Evolutionary conservation across 495 filamentous ascomycete genomes (phyloP).

Genomic region (Parmelia sp.): DNA sequence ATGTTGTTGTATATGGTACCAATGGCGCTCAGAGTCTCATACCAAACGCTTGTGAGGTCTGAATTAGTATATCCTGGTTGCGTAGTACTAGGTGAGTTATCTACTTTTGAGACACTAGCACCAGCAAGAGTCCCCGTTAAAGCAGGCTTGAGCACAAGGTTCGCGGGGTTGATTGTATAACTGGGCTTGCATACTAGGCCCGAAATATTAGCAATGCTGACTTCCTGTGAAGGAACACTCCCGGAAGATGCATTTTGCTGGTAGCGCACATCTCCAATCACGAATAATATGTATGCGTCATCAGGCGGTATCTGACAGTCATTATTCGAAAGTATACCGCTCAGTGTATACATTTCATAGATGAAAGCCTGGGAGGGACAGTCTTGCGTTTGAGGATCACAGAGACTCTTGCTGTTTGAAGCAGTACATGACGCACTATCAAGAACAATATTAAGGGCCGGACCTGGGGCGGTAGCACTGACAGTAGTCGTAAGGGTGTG

Average conservation of each 20-base stretch:
- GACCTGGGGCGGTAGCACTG: background rate
- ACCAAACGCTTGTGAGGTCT: background rate
- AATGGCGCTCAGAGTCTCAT: background rate
- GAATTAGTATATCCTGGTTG: background rate
- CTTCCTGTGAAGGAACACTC: background rate
- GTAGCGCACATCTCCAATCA: background rate
- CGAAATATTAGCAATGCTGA: background rate
- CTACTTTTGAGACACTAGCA: background rate
- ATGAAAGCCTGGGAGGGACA: conserved; percentile 1
- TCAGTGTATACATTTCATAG: background rate
- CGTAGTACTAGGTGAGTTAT: background rate
- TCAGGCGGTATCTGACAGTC: background rate
- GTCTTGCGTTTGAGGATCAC: conserved; percentile 1
- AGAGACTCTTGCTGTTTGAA: background rate
- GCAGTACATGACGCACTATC: background rate
- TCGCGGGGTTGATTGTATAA: background rate
- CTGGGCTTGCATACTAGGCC: background rate
- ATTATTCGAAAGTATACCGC: background rate
- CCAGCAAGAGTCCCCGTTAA: background rate
- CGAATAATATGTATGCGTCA: background rate
- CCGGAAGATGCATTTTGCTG: background rate
- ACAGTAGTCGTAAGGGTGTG: background rate
- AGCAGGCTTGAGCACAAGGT: background rate
- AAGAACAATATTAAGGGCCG: background rate
- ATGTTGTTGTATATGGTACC: background rate